Evolutionary conservation across 768 basidiomycete genomes (phyloP).

Genomic region (Cubamyces sp.): DNA sequence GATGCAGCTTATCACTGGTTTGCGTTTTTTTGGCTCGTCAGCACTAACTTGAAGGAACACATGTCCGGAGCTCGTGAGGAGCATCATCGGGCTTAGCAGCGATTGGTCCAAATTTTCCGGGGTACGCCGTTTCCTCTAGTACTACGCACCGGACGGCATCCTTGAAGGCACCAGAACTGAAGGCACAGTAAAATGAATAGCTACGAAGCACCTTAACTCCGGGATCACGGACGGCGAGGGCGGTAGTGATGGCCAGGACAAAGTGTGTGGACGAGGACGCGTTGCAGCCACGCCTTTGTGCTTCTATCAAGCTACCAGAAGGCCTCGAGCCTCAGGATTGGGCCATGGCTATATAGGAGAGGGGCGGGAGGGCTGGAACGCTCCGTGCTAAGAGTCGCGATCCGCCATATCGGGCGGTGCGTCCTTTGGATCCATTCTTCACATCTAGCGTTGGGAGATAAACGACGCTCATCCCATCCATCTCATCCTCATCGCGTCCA

Average conservation of each 20-base stretch:
- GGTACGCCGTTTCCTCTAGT: background rate
- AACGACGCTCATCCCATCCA: too few species aligned
- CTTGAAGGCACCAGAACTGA: background rate
- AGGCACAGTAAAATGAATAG: background rate
- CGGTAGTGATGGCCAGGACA: background rate
- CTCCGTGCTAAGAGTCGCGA: constrained; percentile 1
- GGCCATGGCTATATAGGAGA: background rate
- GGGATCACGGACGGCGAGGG: background rate
- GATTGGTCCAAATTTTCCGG: constrained; percentile 6
- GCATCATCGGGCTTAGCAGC: background rate
- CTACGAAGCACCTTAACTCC: background rate
- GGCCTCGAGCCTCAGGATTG: background rate
- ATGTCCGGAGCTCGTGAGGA: too few species aligned
- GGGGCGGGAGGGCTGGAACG: background rate
- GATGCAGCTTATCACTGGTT: background rate
- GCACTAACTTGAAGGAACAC: background rate
- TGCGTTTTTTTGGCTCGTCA: background rate
- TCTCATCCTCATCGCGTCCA: too few species aligned
- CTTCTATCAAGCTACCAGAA: constrained; percentile 1
- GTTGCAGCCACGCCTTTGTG: background rate
- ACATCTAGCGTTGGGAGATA: too few species aligned
- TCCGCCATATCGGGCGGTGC: constrained; percentile 2
- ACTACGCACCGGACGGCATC: background rate
- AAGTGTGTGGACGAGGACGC: background rate
- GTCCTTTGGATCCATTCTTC: background rate